phyloP scores from a whole-genome alignment of 1,284 basidiomycete species.

The Sporisorium sorghi region DNA sequence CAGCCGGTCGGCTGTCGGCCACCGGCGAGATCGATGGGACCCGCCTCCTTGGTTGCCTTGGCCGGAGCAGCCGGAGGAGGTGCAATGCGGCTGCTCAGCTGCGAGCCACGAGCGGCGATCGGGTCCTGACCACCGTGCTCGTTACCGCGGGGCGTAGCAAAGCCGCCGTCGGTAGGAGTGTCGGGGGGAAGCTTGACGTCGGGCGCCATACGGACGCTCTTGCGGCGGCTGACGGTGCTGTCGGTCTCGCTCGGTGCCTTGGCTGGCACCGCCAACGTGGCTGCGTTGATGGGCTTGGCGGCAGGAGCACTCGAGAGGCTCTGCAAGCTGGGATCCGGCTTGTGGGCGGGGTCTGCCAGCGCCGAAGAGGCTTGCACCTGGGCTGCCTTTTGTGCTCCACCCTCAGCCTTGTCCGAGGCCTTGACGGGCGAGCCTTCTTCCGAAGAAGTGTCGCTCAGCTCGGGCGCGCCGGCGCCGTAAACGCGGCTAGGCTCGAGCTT shows the following conservation, averaged over 20 bases:
- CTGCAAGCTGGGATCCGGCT: constrained; percentile 39
- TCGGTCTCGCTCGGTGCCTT: constrained; percentile 42
- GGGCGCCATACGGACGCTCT: constrained; percentile 66
- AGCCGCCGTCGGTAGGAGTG: constrained; percentile 42
- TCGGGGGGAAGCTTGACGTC: constrained; percentile 63
- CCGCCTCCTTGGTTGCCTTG: constrained; percentile 39
- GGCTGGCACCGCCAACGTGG: constrained; percentile 18
- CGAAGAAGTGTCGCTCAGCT: constrained; percentile 45
- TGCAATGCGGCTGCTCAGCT: constrained; percentile 52
- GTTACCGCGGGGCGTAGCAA: constrained; percentile 36
- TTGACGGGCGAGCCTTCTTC: constrained; percentile 41
- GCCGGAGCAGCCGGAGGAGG: constrained; percentile 53
- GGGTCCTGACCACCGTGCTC: constrained; percentile 49
- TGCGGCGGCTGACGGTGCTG: constrained; percentile 50
- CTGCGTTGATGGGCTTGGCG: constrained; percentile 13
- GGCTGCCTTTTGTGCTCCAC: constrained; percentile 39
- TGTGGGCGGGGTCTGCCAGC: constrained; percentile 41
- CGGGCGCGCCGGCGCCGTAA: constrained; percentile 43
- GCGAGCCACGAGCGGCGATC: constrained; percentile 30
- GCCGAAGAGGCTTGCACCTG: constrained; percentile 41
- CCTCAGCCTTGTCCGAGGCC: constrained; percentile 18
- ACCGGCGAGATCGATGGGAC: constrained; percentile 43
- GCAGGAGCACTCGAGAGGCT: constrained; percentile 26
- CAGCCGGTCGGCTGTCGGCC: constrained; percentile 54
- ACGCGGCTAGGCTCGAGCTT: constrained; percentile 49